Conservation (phyloP, 108 stramenopile genomes). For the Asterionellopsis glacialis region DNA sequence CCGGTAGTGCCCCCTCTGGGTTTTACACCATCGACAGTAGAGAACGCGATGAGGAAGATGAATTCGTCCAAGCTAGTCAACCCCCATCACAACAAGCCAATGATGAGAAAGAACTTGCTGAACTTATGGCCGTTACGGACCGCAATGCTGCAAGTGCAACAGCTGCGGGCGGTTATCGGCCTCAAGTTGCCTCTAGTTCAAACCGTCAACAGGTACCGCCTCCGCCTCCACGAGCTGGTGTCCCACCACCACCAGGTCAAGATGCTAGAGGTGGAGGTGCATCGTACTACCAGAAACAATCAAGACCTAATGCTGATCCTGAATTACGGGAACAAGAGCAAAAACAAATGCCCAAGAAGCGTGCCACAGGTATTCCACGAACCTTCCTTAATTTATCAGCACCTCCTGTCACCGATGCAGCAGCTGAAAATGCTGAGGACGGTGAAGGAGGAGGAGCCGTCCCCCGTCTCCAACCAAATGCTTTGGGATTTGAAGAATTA, state of each 20-base stretch:
- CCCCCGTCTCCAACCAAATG: slow-evolving; percentile 61
- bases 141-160: slow-evolving; percentile 18
- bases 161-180: slow-evolving; percentile 3
- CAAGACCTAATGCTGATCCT: slow-evolving; percentile 76
- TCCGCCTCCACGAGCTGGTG: slow-evolving; percentile 6
- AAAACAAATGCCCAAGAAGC: slow-evolving; percentile 48
- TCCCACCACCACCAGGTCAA: slow-evolving; percentile 26
- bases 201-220: slow-evolving; percentile 15
- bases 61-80: slow-evolving; percentile 34
- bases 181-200: slow-evolving; percentile 3
- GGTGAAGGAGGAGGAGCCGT: slow-evolving; percentile 18
- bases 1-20: slow-evolving; percentile 21
- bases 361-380: slow-evolving; percentile 76
- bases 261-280: slow-evolving; percentile 4
- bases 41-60: slow-evolving; percentile 58
- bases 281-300: slow-evolving; percentile 14
- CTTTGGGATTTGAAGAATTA: slow-evolving; percentile 67
- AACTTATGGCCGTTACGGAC: slow-evolving; percentile 72
- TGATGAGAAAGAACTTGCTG: slow-evolving; percentile 70
- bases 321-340: slow-evolving; percentile 75
- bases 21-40: slow-evolving; percentile 78
- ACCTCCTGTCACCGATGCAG: slow-evolving; percentile 36
- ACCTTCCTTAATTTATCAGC: slow-evolving; percentile 70
- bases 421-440: slow-evolving; percentile 20
- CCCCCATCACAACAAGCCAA: slow-evolving; percentile 12